Evolutionary conservation across 2,329 filamentous ascomycete genomes (phyloP).

Genomic region (Ophiostoma quercus): DNA sequence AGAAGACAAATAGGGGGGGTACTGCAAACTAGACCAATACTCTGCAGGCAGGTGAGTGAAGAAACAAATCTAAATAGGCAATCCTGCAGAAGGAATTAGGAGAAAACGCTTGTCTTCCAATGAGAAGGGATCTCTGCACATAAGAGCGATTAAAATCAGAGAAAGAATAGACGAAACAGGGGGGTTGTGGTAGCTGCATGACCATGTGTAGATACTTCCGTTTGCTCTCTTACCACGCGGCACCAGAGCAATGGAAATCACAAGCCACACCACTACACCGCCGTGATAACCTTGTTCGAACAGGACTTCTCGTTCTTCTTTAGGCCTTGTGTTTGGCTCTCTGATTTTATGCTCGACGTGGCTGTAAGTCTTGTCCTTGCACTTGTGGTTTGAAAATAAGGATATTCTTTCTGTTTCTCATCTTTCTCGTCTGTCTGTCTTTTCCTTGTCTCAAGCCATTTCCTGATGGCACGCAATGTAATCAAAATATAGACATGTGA

Average conservation of each 20-base stretch:
- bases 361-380: neutral
- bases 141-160: slow-evolving; percentile 13
- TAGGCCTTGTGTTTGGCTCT: neutral
- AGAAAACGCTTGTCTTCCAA: slow-evolving; percentile 13
- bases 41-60: neutral
- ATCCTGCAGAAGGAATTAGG: neutral
- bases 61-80: neutral
- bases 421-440: slow-evolving; percentile 13
- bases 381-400: slow-evolving; percentile 12
- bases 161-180: slow-evolving; percentile 7
- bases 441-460: neutral
- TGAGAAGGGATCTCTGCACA: neutral
- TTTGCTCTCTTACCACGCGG: neutral
- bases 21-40: neutral
- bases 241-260: neutral
- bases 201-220: slow-evolving; percentile 14
- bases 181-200: slow-evolving; percentile 5
- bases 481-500: neutral
- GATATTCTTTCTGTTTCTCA: slow-evolving; percentile 12
- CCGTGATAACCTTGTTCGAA: slow-evolving; percentile 3
- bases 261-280: neutral
- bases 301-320: neutral
- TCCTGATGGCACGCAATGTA: neutral
- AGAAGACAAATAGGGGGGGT: neutral
- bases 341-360: neutral